Evolutionary conservation across 2,329 filamentous ascomycete species (phyloP), one percentile per base, ranked within the genome.

Genomic region (Pestalotiopsis sp.): DNA sequence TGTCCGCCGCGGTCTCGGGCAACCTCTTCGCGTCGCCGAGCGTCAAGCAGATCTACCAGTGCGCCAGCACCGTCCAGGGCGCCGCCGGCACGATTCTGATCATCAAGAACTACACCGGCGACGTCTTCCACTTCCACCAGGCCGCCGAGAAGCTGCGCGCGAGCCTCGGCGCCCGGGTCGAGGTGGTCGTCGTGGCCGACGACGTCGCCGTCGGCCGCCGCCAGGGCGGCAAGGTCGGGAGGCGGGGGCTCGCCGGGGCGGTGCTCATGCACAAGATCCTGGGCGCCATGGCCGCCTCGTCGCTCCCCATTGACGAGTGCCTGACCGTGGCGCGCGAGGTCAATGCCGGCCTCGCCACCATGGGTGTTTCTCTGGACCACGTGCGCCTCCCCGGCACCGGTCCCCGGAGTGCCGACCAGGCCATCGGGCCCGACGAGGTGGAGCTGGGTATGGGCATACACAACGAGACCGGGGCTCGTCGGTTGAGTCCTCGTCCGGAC

Each of bases 11-110:
- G 20, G 73, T 76, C 41, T 69, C 69, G 7, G 75, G 75, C 11
- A 72, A 71, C 17, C 73, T 77, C 58, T 77, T 77, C 65, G 75
- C 75, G 36, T 72, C 70, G n/a, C 75, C 75, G 2, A 66, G 61
- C 31, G 69, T 72, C 3, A 55, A 71, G 62, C 75, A 77, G 60
- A 70, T 77, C 6, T 61, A 66, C 25, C 59, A 64, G 6, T 69
- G 70, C 58, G 58, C 73, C 9, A 17, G 61, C 14, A 2, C n/a
- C 11, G 67, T 71, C 13, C 11, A 6, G n/a, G 12, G 17, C 13
- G 14, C 65, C 11, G 17, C 6, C 11, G 66, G 65, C 25, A 41
- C n/a, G 7, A 3, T 67, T 14, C 9, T 63, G 14, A 63, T 74
- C 2, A 69, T 72, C n/a, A 74, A 69, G 20, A 74, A 74, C 55